These are phyloP conservation scores for Capsicum pubescens DNA, from an alignment of 257 asterid genomes.

Conservation along the genomic window DNA sequence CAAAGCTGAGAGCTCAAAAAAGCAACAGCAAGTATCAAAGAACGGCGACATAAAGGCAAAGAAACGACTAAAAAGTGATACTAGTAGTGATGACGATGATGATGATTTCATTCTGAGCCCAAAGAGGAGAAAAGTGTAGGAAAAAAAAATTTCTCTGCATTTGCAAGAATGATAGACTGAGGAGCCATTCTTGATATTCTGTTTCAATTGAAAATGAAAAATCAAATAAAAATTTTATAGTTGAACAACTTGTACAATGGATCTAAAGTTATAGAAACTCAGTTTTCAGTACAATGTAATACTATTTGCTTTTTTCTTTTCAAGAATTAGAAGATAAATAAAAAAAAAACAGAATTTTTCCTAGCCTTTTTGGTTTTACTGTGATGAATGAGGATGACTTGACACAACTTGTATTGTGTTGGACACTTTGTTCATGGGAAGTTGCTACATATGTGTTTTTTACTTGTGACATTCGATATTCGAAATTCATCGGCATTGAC, in stretches of 20 bases:
- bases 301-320: background rate
- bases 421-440: too few relatives aligned
- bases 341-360: too few relatives aligned
- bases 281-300: slow-evolving; percentile 11
- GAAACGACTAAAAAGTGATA: slow-evolving; percentile 49
- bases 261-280: background rate
- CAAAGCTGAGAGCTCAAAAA: slow-evolving; percentile 59
- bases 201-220: background rate
- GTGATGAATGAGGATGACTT: too few relatives aligned
- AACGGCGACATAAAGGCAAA: slow-evolving; percentile 68
- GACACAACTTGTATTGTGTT: too few relatives aligned
- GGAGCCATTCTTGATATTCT: background rate
- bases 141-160: background rate
- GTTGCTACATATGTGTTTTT: too few relatives aligned
- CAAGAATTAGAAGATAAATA: background rate
- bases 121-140: slow-evolving; percentile 71
- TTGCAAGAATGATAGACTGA: background rate
- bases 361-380: too few relatives aligned
- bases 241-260: background rate
- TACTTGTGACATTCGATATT: too few relatives aligned
- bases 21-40: slow-evolving; percentile 53
- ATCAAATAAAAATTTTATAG: background rate
- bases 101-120: slow-evolving; percentile 67
- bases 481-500: too few relatives aligned
- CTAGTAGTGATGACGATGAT: slow-evolving; percentile 54